These are phyloP conservation scores for Eragrostis curvula DNA, from an alignment of 176 grass and related monocot genomes.

Conservation along the genomic window DNA sequence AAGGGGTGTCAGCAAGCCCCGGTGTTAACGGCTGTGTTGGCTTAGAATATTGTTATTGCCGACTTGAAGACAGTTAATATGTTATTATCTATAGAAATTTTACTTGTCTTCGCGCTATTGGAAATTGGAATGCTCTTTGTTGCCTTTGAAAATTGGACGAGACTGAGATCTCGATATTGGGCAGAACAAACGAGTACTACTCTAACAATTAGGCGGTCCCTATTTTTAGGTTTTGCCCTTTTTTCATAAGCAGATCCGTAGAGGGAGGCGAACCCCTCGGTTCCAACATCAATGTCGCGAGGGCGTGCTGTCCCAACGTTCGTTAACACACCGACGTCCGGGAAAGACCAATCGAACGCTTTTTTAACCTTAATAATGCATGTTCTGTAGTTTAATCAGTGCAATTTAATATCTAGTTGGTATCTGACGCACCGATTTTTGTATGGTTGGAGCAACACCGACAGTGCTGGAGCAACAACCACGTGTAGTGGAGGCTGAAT, in stretches of 20 bases:
- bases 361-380: neutral
- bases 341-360: neutral
- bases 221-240: neutral
- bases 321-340: neutral
- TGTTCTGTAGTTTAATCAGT: neutral
- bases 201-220: too few species aligned
- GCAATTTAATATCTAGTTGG: neutral
- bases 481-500: neutral
- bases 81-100: too few species aligned
- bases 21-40: neutral
- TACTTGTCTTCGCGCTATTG: too few species aligned
- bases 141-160: too few species aligned
- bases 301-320: constrained; percentile 21
- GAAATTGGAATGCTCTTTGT: too few species aligned
- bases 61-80: too few species aligned
- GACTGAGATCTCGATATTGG: too few species aligned
- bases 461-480: neutral
- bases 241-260: neutral
- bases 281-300: neutral
- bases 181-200: too few species aligned
- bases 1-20: neutral
- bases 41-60: neutral
- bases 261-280: neutral
- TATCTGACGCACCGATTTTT: neutral
- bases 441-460: neutral